Percentiles rank a stretch among this genome's conserved stretches.
phyloP scores from a whole-genome alignment of 768 basidiomycete species.

The Suillus fuscotomentosus region DNA sequence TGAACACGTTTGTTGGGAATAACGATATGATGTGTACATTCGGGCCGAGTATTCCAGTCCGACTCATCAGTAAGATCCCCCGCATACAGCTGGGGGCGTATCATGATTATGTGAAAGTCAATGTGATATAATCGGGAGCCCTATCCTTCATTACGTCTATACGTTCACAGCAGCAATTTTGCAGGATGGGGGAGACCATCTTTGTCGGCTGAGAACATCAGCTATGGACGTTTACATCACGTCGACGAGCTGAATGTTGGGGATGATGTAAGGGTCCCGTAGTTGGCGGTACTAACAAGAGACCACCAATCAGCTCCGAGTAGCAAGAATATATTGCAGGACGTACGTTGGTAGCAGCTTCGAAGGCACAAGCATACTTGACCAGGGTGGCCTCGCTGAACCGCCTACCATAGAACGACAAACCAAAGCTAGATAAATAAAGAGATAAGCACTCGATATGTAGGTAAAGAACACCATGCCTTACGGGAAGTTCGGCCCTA shows the following conservation, averaged over 20 bases:
- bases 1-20: neutral
- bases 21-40: neutral
- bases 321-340: neutral
- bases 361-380: constrained; percentile 2
- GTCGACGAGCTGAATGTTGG: constrained; percentile 1
- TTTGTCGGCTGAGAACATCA: neutral
- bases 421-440: neutral
- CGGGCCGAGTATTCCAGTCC: neutral
- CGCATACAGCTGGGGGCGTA: neutral
- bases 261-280: neutral
- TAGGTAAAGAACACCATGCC: neutral
- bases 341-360: neutral
- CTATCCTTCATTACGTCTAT: neutral
- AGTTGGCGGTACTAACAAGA: neutral
- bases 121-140: neutral
- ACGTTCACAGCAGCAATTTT: neutral
- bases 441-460: neutral
- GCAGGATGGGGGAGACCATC: neutral
- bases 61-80: neutral
- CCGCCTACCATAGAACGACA: constrained; percentile 1
- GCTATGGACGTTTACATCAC: neutral
- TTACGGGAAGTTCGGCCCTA: constrained; percentile 1
- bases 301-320: neutral
- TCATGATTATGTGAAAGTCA: neutral
- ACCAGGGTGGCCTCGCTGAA: constrained; percentile 3